Percentiles rank a stretch among this genome's conserved stretches.
These are phyloP conservation scores for Pythium brachiatum DNA, from an alignment of 352 stramenopile species.

Conservation along the genomic window DNA sequence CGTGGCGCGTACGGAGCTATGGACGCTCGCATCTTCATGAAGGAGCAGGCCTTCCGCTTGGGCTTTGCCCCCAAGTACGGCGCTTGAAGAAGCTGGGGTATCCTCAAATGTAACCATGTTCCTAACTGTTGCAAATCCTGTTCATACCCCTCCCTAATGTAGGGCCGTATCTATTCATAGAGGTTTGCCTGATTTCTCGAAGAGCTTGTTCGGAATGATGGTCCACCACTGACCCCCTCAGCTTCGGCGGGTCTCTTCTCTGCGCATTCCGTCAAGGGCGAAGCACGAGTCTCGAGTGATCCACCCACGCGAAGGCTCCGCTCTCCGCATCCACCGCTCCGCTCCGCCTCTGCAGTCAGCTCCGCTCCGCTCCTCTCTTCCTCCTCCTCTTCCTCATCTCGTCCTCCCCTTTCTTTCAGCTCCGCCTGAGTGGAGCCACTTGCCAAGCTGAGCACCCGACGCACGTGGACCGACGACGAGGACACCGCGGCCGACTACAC, in stretches of 20 bases:
- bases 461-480: constrained; percentile 26
- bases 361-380: background rate
- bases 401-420: background rate
- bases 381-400: background rate
- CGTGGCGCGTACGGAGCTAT: constrained; percentile 64
- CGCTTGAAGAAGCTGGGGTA: constrained; percentile 23
- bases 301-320: background rate
- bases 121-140: background rate
- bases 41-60: constrained; percentile 78
- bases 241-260: background rate
- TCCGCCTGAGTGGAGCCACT: constrained; percentile 18
- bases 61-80: constrained; percentile 78
- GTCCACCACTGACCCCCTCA: background rate
- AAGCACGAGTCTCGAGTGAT: background rate
- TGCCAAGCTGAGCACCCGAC: constrained; percentile 19
- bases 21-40: constrained; percentile 68
- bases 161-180: background rate
- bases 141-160: background rate
- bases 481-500: constrained; percentile 24
- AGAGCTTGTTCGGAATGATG: constrained; percentile 2
- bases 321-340: background rate
- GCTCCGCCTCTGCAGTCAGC: constrained; percentile 8
- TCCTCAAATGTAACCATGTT: background rate
- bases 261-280: background rate
- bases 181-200: constrained; percentile 1